phyloP scores from a whole-genome alignment of 1,284 basidiomycete species.

The Stereum hirsutum region DNA sequence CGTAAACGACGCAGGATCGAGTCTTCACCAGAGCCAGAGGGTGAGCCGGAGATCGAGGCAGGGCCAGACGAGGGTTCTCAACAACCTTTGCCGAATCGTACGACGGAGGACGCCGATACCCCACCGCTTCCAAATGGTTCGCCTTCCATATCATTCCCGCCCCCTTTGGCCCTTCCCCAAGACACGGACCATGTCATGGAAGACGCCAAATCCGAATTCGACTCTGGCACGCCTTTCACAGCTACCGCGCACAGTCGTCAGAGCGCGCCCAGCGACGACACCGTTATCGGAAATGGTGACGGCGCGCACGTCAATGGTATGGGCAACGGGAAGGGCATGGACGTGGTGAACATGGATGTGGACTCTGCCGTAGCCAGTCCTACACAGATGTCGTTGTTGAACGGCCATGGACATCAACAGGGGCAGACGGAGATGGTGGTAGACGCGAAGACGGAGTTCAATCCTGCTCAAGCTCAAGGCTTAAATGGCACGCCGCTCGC shows the following conservation, averaged over 20 bases:
- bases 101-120: no score
- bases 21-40: constrained; percentile 27
- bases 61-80: background rate
- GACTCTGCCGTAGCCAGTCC: constrained; percentile 13
- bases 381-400: no score
- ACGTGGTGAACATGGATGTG: constrained; percentile 13
- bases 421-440: no score
- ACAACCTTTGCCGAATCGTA: constrained; percentile 2
- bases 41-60: constrained; percentile 8
- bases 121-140: no score
- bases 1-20: constrained; percentile 41
- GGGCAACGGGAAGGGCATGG: background rate
- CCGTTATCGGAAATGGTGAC: constrained; percentile 22
- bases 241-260: constrained; percentile 35
- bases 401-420: no score
- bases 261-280: constrained; percentile 49
- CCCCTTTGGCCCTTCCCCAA: background rate
- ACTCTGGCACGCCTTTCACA: constrained; percentile 42
- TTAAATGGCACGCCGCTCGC: no score
- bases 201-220: constrained; percentile 36
- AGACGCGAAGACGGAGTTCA: no score
- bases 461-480: no score
- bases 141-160: background rate
- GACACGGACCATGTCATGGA: constrained; percentile 10
- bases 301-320: background rate